These are phyloP conservation scores for Arthroderma sp. DNA, from an alignment of 2,329 filamentous ascomycete genomes.

Conservation along the genomic window DNA sequence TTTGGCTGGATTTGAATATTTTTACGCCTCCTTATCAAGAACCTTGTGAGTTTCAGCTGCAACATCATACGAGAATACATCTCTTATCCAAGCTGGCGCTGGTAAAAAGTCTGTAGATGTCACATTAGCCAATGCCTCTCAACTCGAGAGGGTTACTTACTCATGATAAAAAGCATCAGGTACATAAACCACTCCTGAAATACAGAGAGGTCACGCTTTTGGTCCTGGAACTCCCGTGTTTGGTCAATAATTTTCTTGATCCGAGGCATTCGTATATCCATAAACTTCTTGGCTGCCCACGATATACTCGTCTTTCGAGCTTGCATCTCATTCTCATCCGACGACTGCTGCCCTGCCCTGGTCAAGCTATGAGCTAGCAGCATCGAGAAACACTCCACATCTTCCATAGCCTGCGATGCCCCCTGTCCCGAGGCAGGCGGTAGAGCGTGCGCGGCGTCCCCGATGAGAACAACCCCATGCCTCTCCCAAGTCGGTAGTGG, in stretches of 20 bases:
- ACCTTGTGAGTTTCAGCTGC: slow-evolving; percentile 11
- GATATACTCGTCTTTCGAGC: slow-evolving; percentile 18
- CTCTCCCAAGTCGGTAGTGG: slow-evolving; percentile 38
- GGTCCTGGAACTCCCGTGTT: slow-evolving; percentile 24
- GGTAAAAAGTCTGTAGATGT: slow-evolving; percentile 10
- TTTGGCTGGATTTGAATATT: neutral
- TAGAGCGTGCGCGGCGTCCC: slow-evolving; percentile 48
- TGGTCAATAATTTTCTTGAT: slow-evolving; percentile 25
- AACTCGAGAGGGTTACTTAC: slow-evolving; percentile 12
- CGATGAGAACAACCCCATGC: slow-evolving; percentile 41
- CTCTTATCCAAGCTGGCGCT: slow-evolving; percentile 11
- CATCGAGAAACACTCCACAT: slow-evolving; percentile 38
- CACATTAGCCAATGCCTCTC: neutral
- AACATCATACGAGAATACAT: slow-evolving; percentile 12
- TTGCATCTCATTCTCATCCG: neutral
- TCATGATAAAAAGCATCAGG: slow-evolving; percentile 26
- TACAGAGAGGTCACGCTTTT: slow-evolving; percentile 25
- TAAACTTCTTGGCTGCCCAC: slow-evolving; percentile 23
- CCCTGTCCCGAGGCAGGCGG: slow-evolving; percentile 45
- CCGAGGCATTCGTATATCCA: slow-evolving; percentile 26
- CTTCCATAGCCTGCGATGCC: slow-evolving; percentile 45
- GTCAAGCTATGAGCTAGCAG: slow-evolving; percentile 28
- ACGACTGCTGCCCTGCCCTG: slow-evolving; percentile 6
- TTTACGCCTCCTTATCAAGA: neutral
- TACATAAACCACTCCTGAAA: slow-evolving; percentile 32